Evolutionary conservation across 495 filamentous ascomycete genomes (phyloP).

Genomic region (Hypoxylon cercidicola): DNA sequence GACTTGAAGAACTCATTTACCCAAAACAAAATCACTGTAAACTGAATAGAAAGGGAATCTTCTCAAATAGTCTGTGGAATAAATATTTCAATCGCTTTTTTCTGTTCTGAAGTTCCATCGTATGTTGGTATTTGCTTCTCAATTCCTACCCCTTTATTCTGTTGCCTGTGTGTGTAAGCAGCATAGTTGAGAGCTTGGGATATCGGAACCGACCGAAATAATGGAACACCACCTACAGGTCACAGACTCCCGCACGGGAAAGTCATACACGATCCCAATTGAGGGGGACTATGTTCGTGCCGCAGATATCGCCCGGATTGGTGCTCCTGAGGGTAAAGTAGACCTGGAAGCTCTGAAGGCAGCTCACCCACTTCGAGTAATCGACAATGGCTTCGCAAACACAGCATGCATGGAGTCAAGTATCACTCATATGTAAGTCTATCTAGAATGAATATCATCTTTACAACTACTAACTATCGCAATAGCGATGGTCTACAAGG

Average conservation of each 20-base stretch:
- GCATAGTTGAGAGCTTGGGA: not conserved
- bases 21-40: not conserved
- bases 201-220: slow-evolving; percentile 1
- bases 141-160: not conserved
- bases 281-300: slow-evolving; percentile 37
- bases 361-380: slow-evolving; percentile 27
- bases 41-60: slow-evolving; percentile 3
- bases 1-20: slow-evolving; percentile 12
- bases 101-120: slow-evolving; percentile 14
- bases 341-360: slow-evolving; percentile 25
- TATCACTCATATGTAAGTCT: slow-evolving; percentile 36
- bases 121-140: slow-evolving; percentile 10
- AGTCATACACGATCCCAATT: slow-evolving; percentile 42
- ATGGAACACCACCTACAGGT: slow-evolving; percentile 43
- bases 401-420: slow-evolving; percentile 42
- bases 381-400: slow-evolving; percentile 41
- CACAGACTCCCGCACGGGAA: slow-evolving; percentile 44
- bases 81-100: not conserved
- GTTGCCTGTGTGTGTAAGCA: not conserved
- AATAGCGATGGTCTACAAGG: slow-evolving; percentile 45
- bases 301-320: slow-evolving; percentile 35
- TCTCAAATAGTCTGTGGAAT: slow-evolving; percentile 30
- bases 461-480: not conserved
- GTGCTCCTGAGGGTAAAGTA: slow-evolving; percentile 22
- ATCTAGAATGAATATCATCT: not conserved